Percentiles rank a stretch among this genome's conserved stretches.
These are phyloP conservation scores for Rhizopus sp. DNA, from an alignment of 371 early-diverging fungal genomes.

Conservation along the genomic window DNA sequence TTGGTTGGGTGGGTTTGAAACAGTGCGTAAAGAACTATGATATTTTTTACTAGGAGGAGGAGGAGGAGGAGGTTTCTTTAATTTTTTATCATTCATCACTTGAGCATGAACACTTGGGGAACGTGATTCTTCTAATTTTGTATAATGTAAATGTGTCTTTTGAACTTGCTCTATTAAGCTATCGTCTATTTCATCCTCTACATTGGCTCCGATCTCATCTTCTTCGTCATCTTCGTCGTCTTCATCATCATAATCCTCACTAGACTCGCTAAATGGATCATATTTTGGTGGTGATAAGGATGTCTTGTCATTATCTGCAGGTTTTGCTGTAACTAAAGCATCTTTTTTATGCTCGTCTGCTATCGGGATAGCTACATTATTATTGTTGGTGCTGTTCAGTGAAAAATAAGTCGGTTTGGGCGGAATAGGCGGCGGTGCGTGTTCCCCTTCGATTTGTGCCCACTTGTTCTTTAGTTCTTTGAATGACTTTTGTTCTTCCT, in stretches of 20 bases:
- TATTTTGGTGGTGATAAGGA: constrained; percentile 4
- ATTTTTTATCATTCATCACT: constrained; percentile 8
- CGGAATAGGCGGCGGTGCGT: constrained; percentile 26
- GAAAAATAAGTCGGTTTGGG: constrained; percentile 23
- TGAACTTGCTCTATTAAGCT: constrained; percentile 26
- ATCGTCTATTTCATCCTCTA: constrained; percentile 9
- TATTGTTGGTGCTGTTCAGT: constrained; percentile 2
- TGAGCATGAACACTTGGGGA: constrained; percentile 13
- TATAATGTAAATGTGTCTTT: constrained; percentile 26
- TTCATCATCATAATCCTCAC: constrained; percentile 17
- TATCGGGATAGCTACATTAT: constrained; percentile 12
- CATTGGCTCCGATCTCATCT: not conserved
- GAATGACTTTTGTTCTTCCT: constrained; percentile 25
- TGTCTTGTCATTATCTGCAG: not conserved
- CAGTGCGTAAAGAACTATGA: constrained; percentile 27
- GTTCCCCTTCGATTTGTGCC: constrained; percentile 20
- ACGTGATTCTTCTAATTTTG: constrained; percentile 27
- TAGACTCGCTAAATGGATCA: constrained; percentile 14
- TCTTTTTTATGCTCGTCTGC: constrained; percentile 15
- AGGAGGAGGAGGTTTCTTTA: constrained; percentile 35
- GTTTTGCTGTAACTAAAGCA: not conserved
- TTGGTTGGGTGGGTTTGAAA: constrained; percentile 7
- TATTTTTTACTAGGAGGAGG: constrained; percentile 48
- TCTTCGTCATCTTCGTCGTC: constrained; percentile 7
- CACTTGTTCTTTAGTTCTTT: constrained; percentile 26